phyloP scores from a whole-genome alignment of 495 filamentous ascomycete species.

The Aspergillus panamensis region DNA sequence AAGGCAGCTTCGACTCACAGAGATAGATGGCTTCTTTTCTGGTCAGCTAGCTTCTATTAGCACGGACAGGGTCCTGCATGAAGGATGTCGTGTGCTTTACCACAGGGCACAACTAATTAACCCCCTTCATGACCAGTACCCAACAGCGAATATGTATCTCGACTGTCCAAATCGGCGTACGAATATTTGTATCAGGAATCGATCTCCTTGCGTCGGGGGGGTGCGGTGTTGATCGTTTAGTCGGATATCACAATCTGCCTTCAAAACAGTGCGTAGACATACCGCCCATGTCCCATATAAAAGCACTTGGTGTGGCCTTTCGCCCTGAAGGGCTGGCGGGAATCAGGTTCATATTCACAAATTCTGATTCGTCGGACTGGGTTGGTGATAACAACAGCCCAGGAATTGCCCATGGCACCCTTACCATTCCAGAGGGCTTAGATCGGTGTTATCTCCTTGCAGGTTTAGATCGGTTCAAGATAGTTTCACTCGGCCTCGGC shows the following conservation, averaged over 20 bases:
- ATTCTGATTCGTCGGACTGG: slow-evolving; percentile 12
- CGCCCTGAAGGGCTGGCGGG: slow-evolving; percentile 13
- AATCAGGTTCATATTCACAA: slow-evolving; percentile 13
- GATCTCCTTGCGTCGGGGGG: background rate
- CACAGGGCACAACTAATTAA: background rate
- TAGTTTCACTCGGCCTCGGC: slow-evolving; percentile 15
- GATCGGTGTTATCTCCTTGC: slow-evolving; percentile 9
- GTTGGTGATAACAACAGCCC: slow-evolving; percentile 7
- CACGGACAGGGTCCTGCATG: slow-evolving; percentile 1
- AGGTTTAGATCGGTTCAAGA: slow-evolving; percentile 18
- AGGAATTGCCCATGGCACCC: slow-evolving; percentile 10
- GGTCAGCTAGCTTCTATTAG: slow-evolving; percentile 5
- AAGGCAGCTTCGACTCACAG: background rate
- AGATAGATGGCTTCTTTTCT: slow-evolving; percentile 6
- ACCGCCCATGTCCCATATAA: background rate
- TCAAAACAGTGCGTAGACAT: slow-evolving; percentile 13
- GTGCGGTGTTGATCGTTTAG: background rate
- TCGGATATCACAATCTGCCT: slow-evolving; percentile 7
- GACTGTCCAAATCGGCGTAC: slow-evolving; percentile 9
- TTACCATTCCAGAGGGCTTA: slow-evolving; percentile 1
- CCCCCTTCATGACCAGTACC: background rate
- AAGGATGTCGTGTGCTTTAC: slow-evolving; percentile 19
- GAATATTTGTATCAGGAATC: slow-evolving; percentile 15
- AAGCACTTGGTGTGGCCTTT: slow-evolving; percentile 15
- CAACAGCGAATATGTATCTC: slow-evolving; percentile 6